These are phyloP conservation scores for Aspergillus bertholletiae DNA, from an alignment of 495 filamentous ascomycete species.

Conservation along the genomic window DNA sequence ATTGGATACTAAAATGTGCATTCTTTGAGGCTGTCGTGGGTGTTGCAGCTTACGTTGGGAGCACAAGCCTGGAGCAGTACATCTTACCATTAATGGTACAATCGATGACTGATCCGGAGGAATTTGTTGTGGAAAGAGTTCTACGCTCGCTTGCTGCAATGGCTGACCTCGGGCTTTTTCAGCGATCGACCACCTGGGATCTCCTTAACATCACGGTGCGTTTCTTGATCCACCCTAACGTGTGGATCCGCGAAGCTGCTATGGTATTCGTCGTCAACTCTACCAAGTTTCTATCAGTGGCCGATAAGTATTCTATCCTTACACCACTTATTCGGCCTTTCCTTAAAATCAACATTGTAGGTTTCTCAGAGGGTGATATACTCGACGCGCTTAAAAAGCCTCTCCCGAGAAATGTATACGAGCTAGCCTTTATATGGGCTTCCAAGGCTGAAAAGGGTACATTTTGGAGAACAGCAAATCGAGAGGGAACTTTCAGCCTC, in stretches of 20 bases:
- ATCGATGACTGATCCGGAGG: constrained; percentile 92
- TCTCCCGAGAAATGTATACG: constrained; percentile 73
- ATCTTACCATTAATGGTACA: constrained; percentile 96
- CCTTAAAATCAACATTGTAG: constrained; percentile 63
- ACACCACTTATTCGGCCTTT: constrained; percentile 76
- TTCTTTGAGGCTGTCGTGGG: constrained; percentile 96
- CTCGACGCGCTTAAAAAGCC: constrained; percentile 84
- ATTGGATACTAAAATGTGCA: constrained; percentile 95
- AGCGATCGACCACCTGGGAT: constrained; percentile 81
- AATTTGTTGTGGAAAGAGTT: constrained; percentile 90
- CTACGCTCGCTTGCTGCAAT: constrained; percentile 85
- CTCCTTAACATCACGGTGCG: constrained; percentile 74
- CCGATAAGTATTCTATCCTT: constrained; percentile 80
- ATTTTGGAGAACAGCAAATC: constrained; percentile 78
- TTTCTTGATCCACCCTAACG: constrained; percentile 89
- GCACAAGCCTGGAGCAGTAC: constrained; percentile 85
- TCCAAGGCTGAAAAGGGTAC: constrained; percentile 70
- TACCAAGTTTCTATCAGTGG: constrained; percentile 70
- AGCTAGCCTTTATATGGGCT: constrained; percentile 84
- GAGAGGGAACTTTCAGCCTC: constrained; percentile 63
- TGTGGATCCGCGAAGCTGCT: constrained; percentile 91
- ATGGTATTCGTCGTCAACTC: constrained; percentile 76
- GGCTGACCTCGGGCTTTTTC: constrained; percentile 82
- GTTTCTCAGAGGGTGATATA: constrained; percentile 67
- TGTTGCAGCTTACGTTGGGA: constrained; percentile 86